These are phyloP conservation scores for Lactifluus hygrophoroides DNA, from an alignment of 768 basidiomycete genomes.

Conservation along the genomic window DNA sequence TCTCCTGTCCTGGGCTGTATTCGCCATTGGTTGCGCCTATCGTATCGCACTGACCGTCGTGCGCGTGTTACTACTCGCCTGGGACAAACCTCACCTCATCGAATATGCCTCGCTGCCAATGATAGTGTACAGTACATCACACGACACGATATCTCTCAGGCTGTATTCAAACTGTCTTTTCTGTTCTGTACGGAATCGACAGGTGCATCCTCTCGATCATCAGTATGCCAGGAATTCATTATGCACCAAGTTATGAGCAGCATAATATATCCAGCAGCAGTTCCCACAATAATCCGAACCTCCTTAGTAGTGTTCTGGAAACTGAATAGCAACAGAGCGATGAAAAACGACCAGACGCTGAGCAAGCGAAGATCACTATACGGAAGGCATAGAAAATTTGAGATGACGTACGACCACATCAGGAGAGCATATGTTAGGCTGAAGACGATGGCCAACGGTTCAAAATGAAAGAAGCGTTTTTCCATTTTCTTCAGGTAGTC, in stretches of 20 bases:
- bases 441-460: constrained; percentile 44
- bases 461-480: constrained; percentile 33
- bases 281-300: not conserved
- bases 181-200: no score
- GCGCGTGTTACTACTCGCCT: no score
- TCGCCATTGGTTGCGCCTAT: no score
- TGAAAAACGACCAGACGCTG: constrained; percentile 35
- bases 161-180: no score
- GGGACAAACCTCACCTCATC: no score
- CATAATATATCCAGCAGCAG: not conserved
- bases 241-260: constrained; percentile 4
- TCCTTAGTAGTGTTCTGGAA: not conserved
- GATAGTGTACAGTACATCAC: no score
- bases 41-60: no score
- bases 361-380: not conserved
- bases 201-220: not conserved
- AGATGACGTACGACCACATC: constrained; percentile 46
- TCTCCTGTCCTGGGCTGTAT: no score
- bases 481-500: constrained; percentile 23
- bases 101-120: no score
- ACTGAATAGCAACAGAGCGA: constrained; percentile 26
- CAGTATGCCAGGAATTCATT: not conserved
- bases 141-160: no score
- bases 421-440: constrained; percentile 48
- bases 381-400: not conserved